Percentiles rank a stretch among this genome's conserved stretches.
Evolutionary conservation across 176 grass and related monocot species (phyloP).

Genomic region (Cocos nucifera): DNA sequence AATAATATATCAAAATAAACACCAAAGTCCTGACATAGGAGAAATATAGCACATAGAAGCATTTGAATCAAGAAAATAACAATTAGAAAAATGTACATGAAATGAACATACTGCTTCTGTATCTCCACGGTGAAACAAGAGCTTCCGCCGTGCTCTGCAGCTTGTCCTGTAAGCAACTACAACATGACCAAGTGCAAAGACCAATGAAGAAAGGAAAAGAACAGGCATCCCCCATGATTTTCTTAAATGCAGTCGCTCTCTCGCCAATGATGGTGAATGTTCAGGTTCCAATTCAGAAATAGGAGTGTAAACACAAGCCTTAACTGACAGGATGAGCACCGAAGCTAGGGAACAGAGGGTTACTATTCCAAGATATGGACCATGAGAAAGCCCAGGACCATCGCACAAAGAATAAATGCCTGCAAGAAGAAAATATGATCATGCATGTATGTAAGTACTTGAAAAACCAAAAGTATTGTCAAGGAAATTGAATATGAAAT

Average conservation of each 20-base stretch:
- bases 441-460: no score
- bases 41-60: not conserved
- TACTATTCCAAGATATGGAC: slow-evolving; percentile 73
- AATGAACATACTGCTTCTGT: slow-evolving; percentile 49
- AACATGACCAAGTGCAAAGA: slow-evolving; percentile 84
- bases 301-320: slow-evolving; percentile 69
- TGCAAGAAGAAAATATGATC: slow-evolving; percentile 30
- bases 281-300: slow-evolving; percentile 47
- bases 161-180: slow-evolving; percentile 86
- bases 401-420: slow-evolving; percentile 76
- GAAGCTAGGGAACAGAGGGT: slow-evolving; percentile 63
- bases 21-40: no score
- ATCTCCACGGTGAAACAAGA: slow-evolving; percentile 71
- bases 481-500: no score
- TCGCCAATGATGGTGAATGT: slow-evolving; percentile 57
- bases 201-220: slow-evolving; percentile 79
- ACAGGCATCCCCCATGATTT: slow-evolving; percentile 77
- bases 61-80: not conserved
- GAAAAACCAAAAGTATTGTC: no score
- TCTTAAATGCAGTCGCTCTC: slow-evolving; percentile 49
- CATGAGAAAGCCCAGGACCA: slow-evolving; percentile 47
- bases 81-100: slow-evolving; percentile 3
- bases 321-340: slow-evolving; percentile 61
- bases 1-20: no score
- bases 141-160: slow-evolving; percentile 68